Evolutionary conservation across 306 rosid species (phyloP).

Genomic region (Castanea crenata): DNA sequence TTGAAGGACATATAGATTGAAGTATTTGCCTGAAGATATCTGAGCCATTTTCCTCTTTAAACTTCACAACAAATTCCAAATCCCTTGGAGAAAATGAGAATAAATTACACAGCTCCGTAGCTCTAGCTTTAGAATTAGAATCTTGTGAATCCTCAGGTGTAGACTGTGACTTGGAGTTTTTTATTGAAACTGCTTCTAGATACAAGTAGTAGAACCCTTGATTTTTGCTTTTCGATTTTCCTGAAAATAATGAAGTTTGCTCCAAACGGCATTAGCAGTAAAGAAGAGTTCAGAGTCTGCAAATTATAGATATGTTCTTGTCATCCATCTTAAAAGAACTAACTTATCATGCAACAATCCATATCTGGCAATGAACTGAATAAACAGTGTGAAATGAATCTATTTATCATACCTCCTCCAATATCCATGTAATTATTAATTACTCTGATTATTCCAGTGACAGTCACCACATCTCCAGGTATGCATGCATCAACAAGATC

Average conservation of each 20-base stretch:
- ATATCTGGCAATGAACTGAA: conserved; percentile 4
- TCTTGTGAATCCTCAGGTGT: conserved; percentile 54
- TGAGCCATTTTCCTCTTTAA: conserved; percentile 66
- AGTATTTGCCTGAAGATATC: conserved; percentile 84
- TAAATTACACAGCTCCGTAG: conserved; percentile 63
- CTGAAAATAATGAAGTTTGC: conserved; percentile 41
- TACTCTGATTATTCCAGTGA: conserved; percentile 84
- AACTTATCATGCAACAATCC: not conserved
- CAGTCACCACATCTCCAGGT: conserved; percentile 97
- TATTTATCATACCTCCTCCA: conserved; percentile 72
- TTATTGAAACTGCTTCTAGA: conserved; percentile 81
- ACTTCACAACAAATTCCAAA: conserved; percentile 85
- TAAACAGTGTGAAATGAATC: conserved; percentile 5
- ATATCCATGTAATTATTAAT: conserved; percentile 92
- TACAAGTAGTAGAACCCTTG: conserved; percentile 95
- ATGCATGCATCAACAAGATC: conserved; percentile 95
- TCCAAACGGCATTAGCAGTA: conserved; percentile 19
- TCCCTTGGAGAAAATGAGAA: conserved; percentile 82
- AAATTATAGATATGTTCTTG: not conserved
- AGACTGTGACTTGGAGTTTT: conserved; percentile 78
- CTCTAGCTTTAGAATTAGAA: conserved; percentile 58
- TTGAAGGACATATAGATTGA: conserved; percentile 94
- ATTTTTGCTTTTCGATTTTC: conserved; percentile 75
- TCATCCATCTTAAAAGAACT: not conserved
- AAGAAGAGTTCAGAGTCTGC: conserved; percentile 18